These are phyloP conservation scores for Globisporangium parvum DNA, from an alignment of 352 stramenopile genomes.

Conservation along the genomic window DNA sequence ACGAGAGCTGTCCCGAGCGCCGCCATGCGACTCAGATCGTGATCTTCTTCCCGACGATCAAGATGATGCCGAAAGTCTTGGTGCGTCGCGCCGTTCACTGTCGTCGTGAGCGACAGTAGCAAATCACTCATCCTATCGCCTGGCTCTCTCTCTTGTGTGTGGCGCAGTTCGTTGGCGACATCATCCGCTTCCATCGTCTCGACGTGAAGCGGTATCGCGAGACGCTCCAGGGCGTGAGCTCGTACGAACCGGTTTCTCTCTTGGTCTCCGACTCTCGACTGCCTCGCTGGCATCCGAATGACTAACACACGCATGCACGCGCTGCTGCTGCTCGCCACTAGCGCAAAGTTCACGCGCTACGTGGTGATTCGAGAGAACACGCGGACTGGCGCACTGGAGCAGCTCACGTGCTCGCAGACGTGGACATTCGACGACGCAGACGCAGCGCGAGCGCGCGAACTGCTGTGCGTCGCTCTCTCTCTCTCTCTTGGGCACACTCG, in stretches of 20 bases:
- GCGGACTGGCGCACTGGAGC: conserved; percentile 24
- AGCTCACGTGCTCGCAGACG: conserved; percentile 35
- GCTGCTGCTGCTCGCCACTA: not conserved
- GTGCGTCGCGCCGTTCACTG: conserved; percentile 15
- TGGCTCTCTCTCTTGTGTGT: not conserved
- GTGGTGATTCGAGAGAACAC: conserved; percentile 42
- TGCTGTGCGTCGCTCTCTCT: conserved; percentile 24
- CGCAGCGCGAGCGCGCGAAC: conserved; percentile 27
- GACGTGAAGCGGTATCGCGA: conserved; percentile 60
- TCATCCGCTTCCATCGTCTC: conserved; percentile 76
- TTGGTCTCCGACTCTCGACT: not conserved
- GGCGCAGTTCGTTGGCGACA: conserved; percentile 54
- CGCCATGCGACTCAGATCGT: conserved; percentile 56
- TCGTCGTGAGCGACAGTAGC: not conserved
- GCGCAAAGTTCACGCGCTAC: conserved; percentile 30
- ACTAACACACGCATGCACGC: not conserved
- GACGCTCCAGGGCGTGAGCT: conserved; percentile 45
- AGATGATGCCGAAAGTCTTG: conserved; percentile 56
- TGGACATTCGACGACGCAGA: conserved; percentile 68
- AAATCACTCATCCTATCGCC: not conserved
- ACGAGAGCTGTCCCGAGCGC: conserved; percentile 51
- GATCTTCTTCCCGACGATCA: conserved; percentile 54
- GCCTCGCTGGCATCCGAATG: not conserved
- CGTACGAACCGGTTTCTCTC: conserved; percentile 21
- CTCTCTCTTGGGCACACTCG: not conserved